Evolutionary conservation across 371 early-diverging fungal genomes (phyloP).

Genomic region (Mucor sp.): DNA sequence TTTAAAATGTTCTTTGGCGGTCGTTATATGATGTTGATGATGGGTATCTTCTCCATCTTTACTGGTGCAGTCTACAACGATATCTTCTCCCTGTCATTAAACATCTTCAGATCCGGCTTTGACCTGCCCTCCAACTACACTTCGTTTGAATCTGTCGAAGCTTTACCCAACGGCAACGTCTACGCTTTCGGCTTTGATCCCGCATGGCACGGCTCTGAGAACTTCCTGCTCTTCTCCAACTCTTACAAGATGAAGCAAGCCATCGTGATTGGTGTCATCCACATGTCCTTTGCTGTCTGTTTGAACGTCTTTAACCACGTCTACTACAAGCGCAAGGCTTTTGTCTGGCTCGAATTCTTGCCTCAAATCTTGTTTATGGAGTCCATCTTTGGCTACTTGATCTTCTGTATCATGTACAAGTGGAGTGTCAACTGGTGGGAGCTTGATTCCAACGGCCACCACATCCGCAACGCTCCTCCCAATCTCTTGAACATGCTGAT

Average conservation of each 20-base stretch:
- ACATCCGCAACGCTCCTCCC: constrained; percentile 81
- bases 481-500: constrained; percentile 97
- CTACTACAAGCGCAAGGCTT: constrained; percentile 80
- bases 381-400: constrained; percentile 68
- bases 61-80: constrained; percentile 99
- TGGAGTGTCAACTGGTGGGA: constrained; percentile 92
- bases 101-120: constrained; percentile 84
- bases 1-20: constrained; percentile 92
- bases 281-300: constrained; percentile 96
- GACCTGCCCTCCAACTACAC: constrained; percentile 53
- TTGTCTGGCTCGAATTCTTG: constrained; percentile 85
- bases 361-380: constrained; percentile 97
- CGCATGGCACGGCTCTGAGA: constrained; percentile 95
- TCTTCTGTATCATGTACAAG: constrained; percentile 19
- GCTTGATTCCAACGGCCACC: constrained; percentile 64
- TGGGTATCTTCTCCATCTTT: constrained; percentile 96
- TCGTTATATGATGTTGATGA: constrained; percentile 96
- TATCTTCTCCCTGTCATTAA: constrained; percentile 87
- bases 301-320: constrained; percentile 89
- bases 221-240: constrained; percentile 94
- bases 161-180: constrained; percentile 41
- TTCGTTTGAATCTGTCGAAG: constrained; percentile 40
- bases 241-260: constrained; percentile 99
- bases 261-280: constrained; percentile 96
- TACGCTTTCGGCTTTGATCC: constrained; percentile 83